Percentiles rank a stretch among this genome's conserved stretches.
phyloP scores from a whole-genome alignment of 2,329 filamentous ascomycete species.

The Bimuria novae-zelandiae region DNA sequence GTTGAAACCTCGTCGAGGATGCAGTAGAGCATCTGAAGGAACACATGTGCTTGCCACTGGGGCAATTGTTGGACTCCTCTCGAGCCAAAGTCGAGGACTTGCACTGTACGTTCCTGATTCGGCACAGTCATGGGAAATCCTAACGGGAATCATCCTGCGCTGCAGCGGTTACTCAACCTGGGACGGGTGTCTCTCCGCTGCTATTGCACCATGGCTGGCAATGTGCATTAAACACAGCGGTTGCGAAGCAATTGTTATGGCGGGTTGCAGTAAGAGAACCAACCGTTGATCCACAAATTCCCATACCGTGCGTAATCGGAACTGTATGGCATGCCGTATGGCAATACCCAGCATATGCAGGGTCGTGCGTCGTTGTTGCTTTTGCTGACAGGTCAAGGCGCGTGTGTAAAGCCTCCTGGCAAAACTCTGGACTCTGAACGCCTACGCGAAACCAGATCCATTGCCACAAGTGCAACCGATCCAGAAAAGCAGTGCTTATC shows the following conservation, averaged over 20 bases:
- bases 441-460: neutral
- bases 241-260: no score
- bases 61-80: neutral
- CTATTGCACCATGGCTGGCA: no score
- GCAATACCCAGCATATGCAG: slow-evolving; percentile 2
- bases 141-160: neutral
- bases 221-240: no score
- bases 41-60: neutral
- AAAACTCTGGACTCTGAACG: neutral
- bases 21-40: neutral
- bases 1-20: neutral
- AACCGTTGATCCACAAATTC: neutral
- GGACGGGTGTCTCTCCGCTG: no score
- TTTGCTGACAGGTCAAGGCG: neutral
- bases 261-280: neutral
- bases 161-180: neutral
- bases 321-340: neutral
- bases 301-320: neutral
- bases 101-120: neutral
- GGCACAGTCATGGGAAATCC: neutral
- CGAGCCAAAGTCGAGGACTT: neutral
- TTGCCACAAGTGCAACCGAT: neutral
- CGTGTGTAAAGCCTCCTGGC: neutral
- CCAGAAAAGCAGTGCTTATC: no score
- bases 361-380: slow-evolving; percentile 2